Base-by-base conservation (phyloP, 805 yeast genomes). In the Peterozyma xylosa region DNA sequence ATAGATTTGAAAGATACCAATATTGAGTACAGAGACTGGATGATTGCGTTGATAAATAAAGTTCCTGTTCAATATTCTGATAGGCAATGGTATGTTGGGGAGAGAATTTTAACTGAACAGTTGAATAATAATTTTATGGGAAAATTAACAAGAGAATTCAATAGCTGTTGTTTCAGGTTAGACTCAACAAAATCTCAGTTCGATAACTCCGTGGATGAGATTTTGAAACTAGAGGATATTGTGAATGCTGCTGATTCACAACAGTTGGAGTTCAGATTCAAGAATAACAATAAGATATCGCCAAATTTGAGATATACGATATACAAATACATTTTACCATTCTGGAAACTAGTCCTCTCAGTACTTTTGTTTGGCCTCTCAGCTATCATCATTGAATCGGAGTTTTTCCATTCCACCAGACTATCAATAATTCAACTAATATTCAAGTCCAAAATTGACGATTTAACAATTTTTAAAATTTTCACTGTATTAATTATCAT, bases 381-480 rank as follows among this genome's bases (percentile, higher is more conserved):
- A 0, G 57, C 78, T 6, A 55, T 78, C 2, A 64, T 87, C 3
- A 69, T 82, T n/a, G 80, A 84, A 63, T 81, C 90, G 15, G 96
- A 87, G 55, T 63, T 82, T 33, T 70, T 83, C 43, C 90, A 86
- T 57, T 84, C 87, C 3, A 78, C 90, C 1, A 65, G 56, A 41
- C 59, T 79, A 13, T 84, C 91, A 10, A 57, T 85, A 3, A 71
- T 86, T 37, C 82, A 84, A 68, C 9, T 66, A 58, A 18, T 62
- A 47, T 46, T 54, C 49, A 42, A 53, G 43, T 38, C 42, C 33
- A 27, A 53, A 62, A 64, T 37, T 10, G 47, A 45, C 16, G 41
- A 47, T 13, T 45, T 47, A 10, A 50, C 52, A 35, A 50, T 50
- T 30, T 40, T 62, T 5, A 50, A 63, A 15, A 63, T 70, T 51